A percentile compares a stretch with the other conserved stretches of the same genome.
Evolutionary conservation across 345 rosid species (phyloP).

Genomic region (Aquilaria malaccensis): DNA sequence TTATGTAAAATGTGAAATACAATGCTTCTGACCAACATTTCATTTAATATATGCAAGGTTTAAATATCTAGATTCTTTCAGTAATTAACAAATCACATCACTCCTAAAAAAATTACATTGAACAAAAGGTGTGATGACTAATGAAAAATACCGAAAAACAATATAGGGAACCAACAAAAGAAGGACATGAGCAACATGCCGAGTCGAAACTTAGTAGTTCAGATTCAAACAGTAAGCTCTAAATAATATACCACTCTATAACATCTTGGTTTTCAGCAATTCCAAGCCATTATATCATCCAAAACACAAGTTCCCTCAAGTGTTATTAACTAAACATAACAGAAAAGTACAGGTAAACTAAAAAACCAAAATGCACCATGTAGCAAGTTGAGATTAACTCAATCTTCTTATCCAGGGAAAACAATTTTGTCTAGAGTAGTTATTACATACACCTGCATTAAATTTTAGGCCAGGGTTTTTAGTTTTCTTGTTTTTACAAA

Average conservation of each 20-base stretch:
- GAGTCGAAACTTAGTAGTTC: slow-evolving; percentile 32
- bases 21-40: too few relatives aligned
- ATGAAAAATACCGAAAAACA: slow-evolving; percentile 6
- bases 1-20: too few relatives aligned
- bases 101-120: slow-evolving; percentile 1
- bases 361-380: not conserved
- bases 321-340: slow-evolving; percentile 25
- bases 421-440: slow-evolving; percentile 12
- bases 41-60: slow-evolving; percentile 8
- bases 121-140: not conserved
- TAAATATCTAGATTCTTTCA: not conserved
- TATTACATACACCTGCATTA: not conserved
- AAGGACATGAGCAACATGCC: slow-evolving; percentile 26
- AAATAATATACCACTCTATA: slow-evolving; percentile 16
- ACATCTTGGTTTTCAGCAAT: slow-evolving; percentile 19
- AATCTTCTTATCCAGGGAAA: not conserved
- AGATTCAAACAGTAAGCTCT: slow-evolving; percentile 23
- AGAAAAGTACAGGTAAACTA: slow-evolving; percentile 2
- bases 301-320: slow-evolving; percentile 29
- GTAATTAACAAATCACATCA: slow-evolving; percentile 11
- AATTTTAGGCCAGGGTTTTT: not conserved
- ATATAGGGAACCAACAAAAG: slow-evolving; percentile 27
- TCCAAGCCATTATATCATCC: slow-evolving; percentile 32
- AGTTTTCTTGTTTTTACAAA: not conserved
- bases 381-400: slow-evolving; percentile 14